Evolutionary conservation across 2,329 filamentous ascomycete species (phyloP).

Genomic region (Epichloe sp.): DNA sequence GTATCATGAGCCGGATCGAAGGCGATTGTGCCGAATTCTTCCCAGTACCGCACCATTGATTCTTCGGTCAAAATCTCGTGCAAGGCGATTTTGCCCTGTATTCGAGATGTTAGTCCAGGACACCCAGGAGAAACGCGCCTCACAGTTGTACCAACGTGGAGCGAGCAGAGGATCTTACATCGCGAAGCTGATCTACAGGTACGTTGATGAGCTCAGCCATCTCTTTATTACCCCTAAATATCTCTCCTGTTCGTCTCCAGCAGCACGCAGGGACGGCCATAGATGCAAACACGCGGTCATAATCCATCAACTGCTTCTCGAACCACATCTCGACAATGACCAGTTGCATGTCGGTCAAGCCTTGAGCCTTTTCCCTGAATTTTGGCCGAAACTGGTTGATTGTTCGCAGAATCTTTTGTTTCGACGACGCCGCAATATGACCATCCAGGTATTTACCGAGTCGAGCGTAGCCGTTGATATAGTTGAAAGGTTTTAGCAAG

Average conservation of each 20-base stretch:
- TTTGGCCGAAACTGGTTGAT: constrained; percentile 89
- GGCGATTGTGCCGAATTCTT: constrained; percentile 95
- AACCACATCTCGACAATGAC: constrained; percentile 99
- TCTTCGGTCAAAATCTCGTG: constrained; percentile 95
- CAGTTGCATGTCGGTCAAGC: constrained; percentile 83
- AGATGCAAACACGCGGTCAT: constrained; percentile 94
- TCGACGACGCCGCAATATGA: constrained; percentile 68
- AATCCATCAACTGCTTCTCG: constrained; percentile 90
- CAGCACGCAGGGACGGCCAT: constrained; percentile 98
- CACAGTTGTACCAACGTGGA: background rate
- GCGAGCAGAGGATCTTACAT: constrained; percentile 46
- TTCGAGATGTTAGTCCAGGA: background rate
- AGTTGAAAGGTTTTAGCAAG: constrained; percentile 92
- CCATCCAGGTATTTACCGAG: constrained; percentile 85
- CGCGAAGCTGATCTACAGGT: constrained; percentile 77
- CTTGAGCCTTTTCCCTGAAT: constrained; percentile 89
- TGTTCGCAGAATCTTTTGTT: constrained; percentile 83
- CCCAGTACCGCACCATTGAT: constrained; percentile 93
- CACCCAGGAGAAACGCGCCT: background rate
- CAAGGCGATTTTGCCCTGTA: constrained; percentile 78
- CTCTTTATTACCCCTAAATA: constrained; percentile 94
- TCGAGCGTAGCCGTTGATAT: constrained; percentile 88
- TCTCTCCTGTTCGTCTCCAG: constrained; percentile 93
- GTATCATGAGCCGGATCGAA: constrained; percentile 92
- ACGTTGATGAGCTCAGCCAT: constrained; percentile 96